These are phyloP conservation scores for Mucor mucedo DNA, from an alignment of 371 early-diverging fungal genomes.

Conservation along the genomic window DNA sequence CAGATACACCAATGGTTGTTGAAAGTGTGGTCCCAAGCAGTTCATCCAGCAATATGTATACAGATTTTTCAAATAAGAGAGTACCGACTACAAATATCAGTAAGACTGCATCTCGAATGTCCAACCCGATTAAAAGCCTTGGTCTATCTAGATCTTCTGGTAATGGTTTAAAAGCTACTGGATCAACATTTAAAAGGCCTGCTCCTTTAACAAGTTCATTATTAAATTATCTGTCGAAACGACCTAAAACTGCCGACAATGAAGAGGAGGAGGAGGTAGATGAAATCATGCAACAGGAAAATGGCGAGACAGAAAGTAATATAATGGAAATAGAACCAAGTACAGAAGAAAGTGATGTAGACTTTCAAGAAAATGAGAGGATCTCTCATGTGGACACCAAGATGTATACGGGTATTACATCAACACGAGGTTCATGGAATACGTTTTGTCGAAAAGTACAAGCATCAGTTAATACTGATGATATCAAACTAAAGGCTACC, in stretches of 20 bases:
- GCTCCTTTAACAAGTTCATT: not conserved
- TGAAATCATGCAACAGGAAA: not conserved
- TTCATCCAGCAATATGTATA: not conserved
- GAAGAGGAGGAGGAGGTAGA: not conserved
- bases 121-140: not conserved
- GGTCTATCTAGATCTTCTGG: not conserved
- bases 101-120: not conserved
- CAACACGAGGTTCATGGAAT: conserved; percentile 5
- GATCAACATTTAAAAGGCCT: conserved; percentile 2
- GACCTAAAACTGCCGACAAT: not conserved
- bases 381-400: not conserved
- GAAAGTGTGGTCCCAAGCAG: not conserved
- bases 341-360: not conserved
- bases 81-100: not conserved
- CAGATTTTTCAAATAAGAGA: not conserved
- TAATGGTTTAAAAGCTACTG: not conserved
- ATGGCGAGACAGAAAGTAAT: not conserved
- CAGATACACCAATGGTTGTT: not conserved
- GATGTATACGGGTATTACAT: conserved; percentile 3
- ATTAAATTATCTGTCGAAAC: conserved; percentile 13
- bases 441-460: conserved; percentile 9
- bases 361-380: not conserved
- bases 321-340: not conserved
- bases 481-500: not conserved
- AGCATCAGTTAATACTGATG: not conserved